A percentile compares a stretch with the other conserved stretches of the same genome.
Conservation (phyloP, 2,329 filamentous ascomycete genomes). For the Dactylellina parvicollis region DNA sequence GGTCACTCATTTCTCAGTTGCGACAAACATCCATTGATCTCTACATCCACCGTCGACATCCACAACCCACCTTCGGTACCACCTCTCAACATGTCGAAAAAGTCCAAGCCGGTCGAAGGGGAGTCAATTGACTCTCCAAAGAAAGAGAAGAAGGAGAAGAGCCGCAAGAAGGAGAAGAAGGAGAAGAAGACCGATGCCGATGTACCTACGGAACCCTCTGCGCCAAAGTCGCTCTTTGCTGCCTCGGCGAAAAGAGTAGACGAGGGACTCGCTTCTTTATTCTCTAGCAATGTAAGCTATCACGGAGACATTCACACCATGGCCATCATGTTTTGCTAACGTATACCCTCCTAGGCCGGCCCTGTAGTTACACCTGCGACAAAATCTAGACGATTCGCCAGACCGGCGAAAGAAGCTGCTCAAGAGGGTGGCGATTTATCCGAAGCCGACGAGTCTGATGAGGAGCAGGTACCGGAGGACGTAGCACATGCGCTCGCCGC, state of each 20-base stretch:
- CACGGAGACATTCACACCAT: not conserved
- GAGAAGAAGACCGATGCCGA: conserved; percentile 18
- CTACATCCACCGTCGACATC: not conserved
- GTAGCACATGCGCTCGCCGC: conserved; percentile 38
- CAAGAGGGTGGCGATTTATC: not conserved
- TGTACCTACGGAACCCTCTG: not conserved
- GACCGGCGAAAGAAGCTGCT: not conserved
- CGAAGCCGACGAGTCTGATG: conserved; percentile 17
- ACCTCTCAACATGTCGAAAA: conserved; percentile 39
- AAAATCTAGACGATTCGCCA: conserved; percentile 9
- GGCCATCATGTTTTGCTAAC: not conserved
- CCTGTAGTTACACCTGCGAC: conserved; percentile 31
- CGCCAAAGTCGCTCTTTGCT: conserved; percentile 42
- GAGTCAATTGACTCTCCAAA: conserved; percentile 22
- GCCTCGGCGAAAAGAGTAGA: conserved; percentile 26
- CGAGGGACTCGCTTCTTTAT: conserved; percentile 42
- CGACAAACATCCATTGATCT: conserved; percentile 12
- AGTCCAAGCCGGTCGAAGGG: conserved; percentile 28
- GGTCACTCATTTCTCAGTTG: conserved; percentile 4
- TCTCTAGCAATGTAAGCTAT: conserved; percentile 31
- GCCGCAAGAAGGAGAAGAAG: conserved; percentile 27
- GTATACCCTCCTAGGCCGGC: conserved; percentile 16
- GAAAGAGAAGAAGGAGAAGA: conserved; percentile 17
- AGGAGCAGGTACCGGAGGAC: conserved; percentile 44
- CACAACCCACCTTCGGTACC: not conserved